These are phyloP conservation scores for Chondrostereum purpureum DNA, from an alignment of 1,284 basidiomycete genomes.

Conservation along the genomic window DNA sequence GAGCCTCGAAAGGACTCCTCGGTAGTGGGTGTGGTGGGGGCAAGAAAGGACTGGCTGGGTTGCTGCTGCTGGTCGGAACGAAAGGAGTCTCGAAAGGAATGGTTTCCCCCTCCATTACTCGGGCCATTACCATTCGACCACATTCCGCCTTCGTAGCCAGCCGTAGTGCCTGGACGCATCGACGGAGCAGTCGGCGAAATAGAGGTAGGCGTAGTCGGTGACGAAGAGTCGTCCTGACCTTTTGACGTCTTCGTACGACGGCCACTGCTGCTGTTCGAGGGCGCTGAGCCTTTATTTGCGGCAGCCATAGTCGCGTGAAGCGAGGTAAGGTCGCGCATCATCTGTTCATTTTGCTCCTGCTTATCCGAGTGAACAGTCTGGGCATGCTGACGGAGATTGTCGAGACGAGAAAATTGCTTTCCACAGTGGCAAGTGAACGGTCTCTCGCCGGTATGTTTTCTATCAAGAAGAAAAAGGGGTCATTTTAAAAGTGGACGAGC, in stretches of 20 bases:
- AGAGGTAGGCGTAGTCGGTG: background rate
- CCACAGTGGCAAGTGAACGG: constrained; percentile 94
- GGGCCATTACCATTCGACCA: constrained; percentile 1
- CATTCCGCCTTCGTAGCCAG: constrained; percentile 40
- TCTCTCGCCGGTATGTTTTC: constrained; percentile 95
- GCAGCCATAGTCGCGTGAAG: constrained; percentile 83
- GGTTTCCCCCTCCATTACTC: constrained; percentile 1
- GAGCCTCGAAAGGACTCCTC: constrained; percentile 25
- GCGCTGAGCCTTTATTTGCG: constrained; percentile 48
- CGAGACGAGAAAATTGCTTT: constrained; percentile 92
- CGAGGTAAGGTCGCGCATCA: constrained; percentile 85
- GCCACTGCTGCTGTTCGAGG: constrained; percentile 33
- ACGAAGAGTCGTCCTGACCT: background rate
- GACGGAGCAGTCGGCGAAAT: constrained; percentile 11
- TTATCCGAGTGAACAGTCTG: constrained; percentile 94
- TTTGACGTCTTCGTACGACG: constrained; percentile 13
- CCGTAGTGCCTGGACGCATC: constrained; percentile 36
- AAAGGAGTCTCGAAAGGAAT: constrained; percentile 39
- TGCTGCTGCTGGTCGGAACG: constrained; percentile 51
- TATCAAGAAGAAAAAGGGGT: constrained; percentile 25
- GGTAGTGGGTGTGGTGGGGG: constrained; percentile 37
- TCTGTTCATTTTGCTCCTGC: constrained; percentile 80
- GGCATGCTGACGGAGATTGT: constrained; percentile 94
- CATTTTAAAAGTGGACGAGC: constrained; percentile 7
- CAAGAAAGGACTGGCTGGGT: constrained; percentile 32